phyloP scores from a whole-genome alignment of 2,329 filamentous ascomycete genomes.

The Cryphonectria japonica region DNA sequence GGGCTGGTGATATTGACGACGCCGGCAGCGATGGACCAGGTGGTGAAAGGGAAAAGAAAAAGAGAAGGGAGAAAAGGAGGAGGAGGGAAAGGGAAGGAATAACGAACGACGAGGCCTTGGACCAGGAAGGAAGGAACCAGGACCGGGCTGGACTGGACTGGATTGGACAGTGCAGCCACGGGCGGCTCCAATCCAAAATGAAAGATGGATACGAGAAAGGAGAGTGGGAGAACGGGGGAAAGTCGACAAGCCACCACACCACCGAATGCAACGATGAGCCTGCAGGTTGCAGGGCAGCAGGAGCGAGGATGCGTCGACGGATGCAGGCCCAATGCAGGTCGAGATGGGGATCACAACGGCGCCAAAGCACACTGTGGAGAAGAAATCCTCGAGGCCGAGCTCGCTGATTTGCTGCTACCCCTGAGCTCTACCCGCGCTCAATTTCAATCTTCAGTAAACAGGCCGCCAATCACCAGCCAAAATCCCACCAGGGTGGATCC shows the following conservation, averaged over 20 bases:
- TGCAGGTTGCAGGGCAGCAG: slow-evolving; percentile 25
- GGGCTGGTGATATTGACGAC: slow-evolving; percentile 34
- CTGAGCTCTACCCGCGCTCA: slow-evolving; percentile 28
- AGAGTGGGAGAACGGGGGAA: slow-evolving; percentile 19
- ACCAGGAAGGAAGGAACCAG: slow-evolving; percentile 1
- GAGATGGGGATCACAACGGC: slow-evolving; percentile 29
- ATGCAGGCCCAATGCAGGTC: slow-evolving; percentile 26
- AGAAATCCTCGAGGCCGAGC: slow-evolving; percentile 13
- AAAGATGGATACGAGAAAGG: slow-evolving; percentile 29
- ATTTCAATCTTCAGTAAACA: slow-evolving; percentile 32
- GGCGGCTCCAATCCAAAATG: slow-evolving; percentile 15
- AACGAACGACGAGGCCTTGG: background rate
- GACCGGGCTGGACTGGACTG: background rate
- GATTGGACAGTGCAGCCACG: background rate
- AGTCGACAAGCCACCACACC: slow-evolving; percentile 17
- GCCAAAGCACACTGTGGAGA: slow-evolving; percentile 26
- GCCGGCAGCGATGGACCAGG: slow-evolving; percentile 39
- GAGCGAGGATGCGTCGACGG: slow-evolving; percentile 6
- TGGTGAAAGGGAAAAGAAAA: slow-evolving; percentile 29
- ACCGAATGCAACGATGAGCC: slow-evolving; percentile 24
- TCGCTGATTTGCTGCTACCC: slow-evolving; percentile 26
- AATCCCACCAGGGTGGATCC: slow-evolving; percentile 30
- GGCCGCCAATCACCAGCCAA: slow-evolving; percentile 24
- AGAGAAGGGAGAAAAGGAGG: slow-evolving; percentile 11
- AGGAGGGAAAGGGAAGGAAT: background rate